These are phyloP conservation scores for Helichrysum umbraculigerum DNA, from an alignment of 129 eudicot species.

Conservation along the genomic window DNA sequence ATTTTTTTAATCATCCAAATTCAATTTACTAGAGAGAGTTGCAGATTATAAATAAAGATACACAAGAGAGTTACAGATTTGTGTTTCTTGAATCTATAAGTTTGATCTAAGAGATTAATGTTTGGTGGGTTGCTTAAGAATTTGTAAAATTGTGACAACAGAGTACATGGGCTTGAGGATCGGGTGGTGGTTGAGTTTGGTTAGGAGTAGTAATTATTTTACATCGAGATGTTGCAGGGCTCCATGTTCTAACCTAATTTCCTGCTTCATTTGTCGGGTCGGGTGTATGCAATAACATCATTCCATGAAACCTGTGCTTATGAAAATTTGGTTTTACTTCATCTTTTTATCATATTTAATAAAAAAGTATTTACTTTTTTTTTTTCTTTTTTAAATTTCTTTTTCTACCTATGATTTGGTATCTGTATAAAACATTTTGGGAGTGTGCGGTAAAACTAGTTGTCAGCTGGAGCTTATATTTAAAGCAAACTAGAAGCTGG, in stretches of 20 bases:
- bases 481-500: too few species aligned
- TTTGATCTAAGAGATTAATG: not conserved
- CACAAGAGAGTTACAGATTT: conserved; percentile 15
- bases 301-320: too few species aligned
- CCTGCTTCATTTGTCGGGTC: conserved; percentile 30
- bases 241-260: conserved; percentile 26
- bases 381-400: too few species aligned
- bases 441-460: too few species aligned
- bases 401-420: not conserved
- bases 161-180: not conserved
- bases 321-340: not conserved
- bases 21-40: not conserved
- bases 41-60: conserved; percentile 16
- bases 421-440: too few species aligned
- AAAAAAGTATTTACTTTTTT: not conserved
- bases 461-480: too few species aligned
- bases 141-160: not conserved
- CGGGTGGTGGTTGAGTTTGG: conserved; percentile 4
- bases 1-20: not conserved
- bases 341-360: too few species aligned
- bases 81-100: conserved; percentile 8
- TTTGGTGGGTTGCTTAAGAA: not conserved
- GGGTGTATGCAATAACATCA: not conserved
- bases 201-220: conserved; percentile 10
- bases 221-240: conserved; percentile 19